These are phyloP conservation scores for Fonsecaea nubica DNA, from an alignment of 2,329 filamentous ascomycete species.

Conservation along the genomic window DNA sequence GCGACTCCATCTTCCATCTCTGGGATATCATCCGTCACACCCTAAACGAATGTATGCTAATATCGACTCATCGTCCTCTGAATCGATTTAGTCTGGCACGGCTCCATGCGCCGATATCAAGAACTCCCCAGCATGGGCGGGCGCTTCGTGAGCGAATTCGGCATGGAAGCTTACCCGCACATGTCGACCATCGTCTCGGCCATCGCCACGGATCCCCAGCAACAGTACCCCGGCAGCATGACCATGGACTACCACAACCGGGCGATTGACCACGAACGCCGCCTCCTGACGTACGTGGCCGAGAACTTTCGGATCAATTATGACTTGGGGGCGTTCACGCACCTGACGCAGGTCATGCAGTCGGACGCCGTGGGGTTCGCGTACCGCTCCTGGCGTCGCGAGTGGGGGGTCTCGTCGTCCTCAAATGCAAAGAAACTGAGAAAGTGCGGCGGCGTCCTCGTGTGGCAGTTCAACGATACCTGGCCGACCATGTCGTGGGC, in stretches of 20 bases:
- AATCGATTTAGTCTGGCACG: conserved; percentile 59
- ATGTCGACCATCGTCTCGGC: conserved; percentile 79
- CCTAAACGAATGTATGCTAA: conserved; percentile 67
- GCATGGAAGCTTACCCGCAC: conserved; percentile 88
- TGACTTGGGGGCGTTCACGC: conserved; percentile 71
- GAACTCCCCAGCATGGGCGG: conserved; percentile 83
- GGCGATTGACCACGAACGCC: conserved; percentile 82
- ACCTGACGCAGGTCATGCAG: conserved; percentile 67
- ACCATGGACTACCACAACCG: conserved; percentile 97
- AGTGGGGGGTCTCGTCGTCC: conserved; percentile 50
- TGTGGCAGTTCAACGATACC: conserved; percentile 58
- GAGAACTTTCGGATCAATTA: conserved; percentile 75
- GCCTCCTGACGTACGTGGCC: conserved; percentile 83
- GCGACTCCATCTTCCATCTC: too few relatives aligned
- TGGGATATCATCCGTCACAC: too few relatives aligned
- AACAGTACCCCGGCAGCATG: conserved; percentile 81
- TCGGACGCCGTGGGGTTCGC: conserved; percentile 66
- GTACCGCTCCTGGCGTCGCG: conserved; percentile 60
- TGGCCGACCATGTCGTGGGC: conserved; percentile 70
- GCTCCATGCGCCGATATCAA: conserved; percentile 80
- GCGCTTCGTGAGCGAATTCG: conserved; percentile 91
- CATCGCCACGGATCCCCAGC: conserved; percentile 67
- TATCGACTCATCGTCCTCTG: not conserved
- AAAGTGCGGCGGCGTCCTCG: conserved; percentile 52
- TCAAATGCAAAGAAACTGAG: conserved; percentile 43